Evolutionary conservation across 768 basidiomycete species (phyloP), one percentile per base, ranked within the genome.

Genomic region (Gyrodon lividus): DNA sequence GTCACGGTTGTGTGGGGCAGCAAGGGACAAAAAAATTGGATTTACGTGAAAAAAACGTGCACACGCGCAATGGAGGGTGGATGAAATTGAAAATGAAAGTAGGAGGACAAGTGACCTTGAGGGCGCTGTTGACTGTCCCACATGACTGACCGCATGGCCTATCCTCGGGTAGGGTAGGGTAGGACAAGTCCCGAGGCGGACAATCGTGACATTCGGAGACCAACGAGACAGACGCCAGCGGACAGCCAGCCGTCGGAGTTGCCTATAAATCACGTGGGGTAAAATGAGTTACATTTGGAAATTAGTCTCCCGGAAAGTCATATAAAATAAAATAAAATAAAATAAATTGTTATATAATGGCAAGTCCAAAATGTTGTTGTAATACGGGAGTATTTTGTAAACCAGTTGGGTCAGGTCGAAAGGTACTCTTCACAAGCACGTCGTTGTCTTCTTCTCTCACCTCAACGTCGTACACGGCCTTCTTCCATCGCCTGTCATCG

Each of bases 351-450:
- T 28, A 34, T 19, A 26, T 31, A 38, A 43, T 43, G 24, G 37
- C 28, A 34, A n/a, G n/a, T n/a, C n/a, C n/a, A n/a, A n/a, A n/a
- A n/a, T n/a, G 20, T 13, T 16, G 30, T 13, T 5, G 34, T 56
- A 62, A 65, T 64, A 33, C 62, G 62, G 62, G 51, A 50, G 51
- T 54, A 63, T 64, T 56, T 52, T 52, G 54, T 53, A 48, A 52
- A 17, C 28, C 54, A 23, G 24, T 35, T 24, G 20, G 42, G 34
- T 8, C 17, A 34, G 59, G 59, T 50, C 51, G 55, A 40, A 44
- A 41, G 22, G 26, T 13, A 30, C 3, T 48, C 54, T 64, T 51
- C 60, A 54, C 14, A 17, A 49, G 48, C 51, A 49, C 55, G 54
- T 53, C 57, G 54, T 37, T 55, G 14, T 43, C 58, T 51, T 46